Conservation (phyloP, 1,139 yeast species). For the Candida neerlandica region DNA sequence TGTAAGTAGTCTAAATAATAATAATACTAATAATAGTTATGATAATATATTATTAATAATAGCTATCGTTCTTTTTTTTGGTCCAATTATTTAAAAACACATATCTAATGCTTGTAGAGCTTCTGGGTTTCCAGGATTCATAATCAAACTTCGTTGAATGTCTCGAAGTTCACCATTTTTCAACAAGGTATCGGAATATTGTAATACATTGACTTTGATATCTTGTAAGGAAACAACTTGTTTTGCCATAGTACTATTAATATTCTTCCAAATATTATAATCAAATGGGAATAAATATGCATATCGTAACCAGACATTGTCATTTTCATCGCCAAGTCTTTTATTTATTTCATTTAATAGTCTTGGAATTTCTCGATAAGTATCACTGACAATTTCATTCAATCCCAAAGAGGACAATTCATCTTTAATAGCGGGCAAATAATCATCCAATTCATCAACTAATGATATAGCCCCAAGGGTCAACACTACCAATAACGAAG, state of each 20-base stretch:
- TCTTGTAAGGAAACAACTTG: slow-evolving; percentile 50
- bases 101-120: slow-evolving; percentile 16
- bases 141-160: slow-evolving; percentile 57
- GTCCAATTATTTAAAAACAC: slow-evolving; percentile 12
- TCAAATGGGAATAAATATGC: slow-evolving; percentile 78
- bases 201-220: slow-evolving; percentile 53
- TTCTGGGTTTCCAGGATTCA: slow-evolving; percentile 28
- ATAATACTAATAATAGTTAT: too few species aligned
- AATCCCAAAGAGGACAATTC: slow-evolving; percentile 61
- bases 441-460: slow-evolving; percentile 60
- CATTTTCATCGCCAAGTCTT: slow-evolving; percentile 23
- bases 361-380: slow-evolving; percentile 57
- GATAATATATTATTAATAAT: background rate
- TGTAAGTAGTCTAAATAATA: background rate
- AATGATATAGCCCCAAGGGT: slow-evolving; percentile 82
- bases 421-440: slow-evolving; percentile 63
- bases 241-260: slow-evolving; percentile 51
- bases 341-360: slow-evolving; percentile 56
- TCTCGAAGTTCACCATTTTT: slow-evolving; percentile 50
- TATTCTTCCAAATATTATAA: slow-evolving; percentile 64
- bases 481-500: slow-evolving; percentile 65
- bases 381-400: slow-evolving; percentile 50
- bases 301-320: slow-evolving; percentile 62
- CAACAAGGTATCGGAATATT: slow-evolving; percentile 54
- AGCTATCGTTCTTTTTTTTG: background rate